Evolutionary conservation across 805 yeast species (phyloP), one percentile per base, ranked within the genome.

Genomic region (Lipomyces lipofer): DNA sequence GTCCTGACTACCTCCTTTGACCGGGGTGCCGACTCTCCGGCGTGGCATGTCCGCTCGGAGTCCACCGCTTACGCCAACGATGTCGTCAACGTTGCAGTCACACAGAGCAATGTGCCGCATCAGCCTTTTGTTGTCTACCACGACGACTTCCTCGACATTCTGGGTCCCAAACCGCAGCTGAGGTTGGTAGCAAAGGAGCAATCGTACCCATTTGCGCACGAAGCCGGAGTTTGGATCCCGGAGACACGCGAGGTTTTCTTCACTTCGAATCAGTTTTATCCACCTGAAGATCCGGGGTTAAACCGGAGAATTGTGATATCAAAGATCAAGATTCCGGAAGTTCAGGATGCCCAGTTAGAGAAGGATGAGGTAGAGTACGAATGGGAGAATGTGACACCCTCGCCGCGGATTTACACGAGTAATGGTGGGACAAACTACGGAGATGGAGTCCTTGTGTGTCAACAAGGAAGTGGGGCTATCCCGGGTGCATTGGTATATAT

Each of bases 181-280:
- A 54, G 53, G 36, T 43, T 63, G 10, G 60, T 58, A 9, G 63
- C 66, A 6, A 56, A 62, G 30, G 58, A 61, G 19, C 35, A 43
- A 5, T 27, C 35, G 12, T 56, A 47, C 43, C 66, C 59, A 25
- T 66, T 64, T 42, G 69, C 69, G 1, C 69, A 66, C 52, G 69
- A 66, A 46, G 69, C 67, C 5, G 68, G 67, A 4, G 56, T 65
- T 12, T 65, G 65, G 66, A 50, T 62, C 32, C 65, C 66, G 5
- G 39, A 43, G 9, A 47, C 58, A 1, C 59, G 67, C 29, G 64
- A 63, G 40, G 67, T 66, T 35, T 54, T 62, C 43, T 66, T 66
- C 60, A 65, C 69, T 8, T 63, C 68, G 17, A 65, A 63, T 51
- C 65, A 61, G 57, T 60, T 54, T 39, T 48, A 43, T 21, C 24